A percentile compares a stretch with the other conserved stretches of the same genome.
Evolutionary conservation across 2,329 filamentous ascomycete genomes (phyloP).

Genomic region (Hymenoscyphus infarciens): DNA sequence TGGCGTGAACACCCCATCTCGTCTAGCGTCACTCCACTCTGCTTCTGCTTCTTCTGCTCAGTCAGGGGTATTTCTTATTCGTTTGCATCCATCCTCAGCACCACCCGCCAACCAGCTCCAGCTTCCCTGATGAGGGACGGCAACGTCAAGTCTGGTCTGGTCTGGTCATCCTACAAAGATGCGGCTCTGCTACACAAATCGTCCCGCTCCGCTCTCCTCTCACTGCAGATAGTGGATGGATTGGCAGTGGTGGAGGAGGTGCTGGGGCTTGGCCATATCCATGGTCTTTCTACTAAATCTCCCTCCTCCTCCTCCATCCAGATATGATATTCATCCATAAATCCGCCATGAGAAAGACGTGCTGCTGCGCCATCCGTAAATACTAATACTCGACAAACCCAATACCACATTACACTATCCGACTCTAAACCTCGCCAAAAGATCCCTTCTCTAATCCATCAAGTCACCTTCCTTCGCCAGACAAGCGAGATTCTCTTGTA

Average conservation of each 20-base stretch:
- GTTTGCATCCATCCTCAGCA: not conserved
- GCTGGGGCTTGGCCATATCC: slow-evolving; percentile 9
- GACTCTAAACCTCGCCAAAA: slow-evolving; percentile 11
- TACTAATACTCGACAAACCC: not conserved
- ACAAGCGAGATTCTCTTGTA: slow-evolving; percentile 11
- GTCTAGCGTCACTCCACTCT: not conserved
- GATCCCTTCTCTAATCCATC: slow-evolving; percentile 8
- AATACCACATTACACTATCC: not conserved
- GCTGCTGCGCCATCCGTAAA: not conserved
- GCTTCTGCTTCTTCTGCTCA: no score
- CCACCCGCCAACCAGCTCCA: not conserved
- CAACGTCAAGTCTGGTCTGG: no score
- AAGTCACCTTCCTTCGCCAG: not conserved
- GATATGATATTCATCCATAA: not conserved
- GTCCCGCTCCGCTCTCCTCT: not conserved
- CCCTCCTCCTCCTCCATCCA: slow-evolving; percentile 6
- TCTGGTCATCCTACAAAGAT: not conserved
- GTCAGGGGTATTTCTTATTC: not conserved
- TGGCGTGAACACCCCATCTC: not conserved
- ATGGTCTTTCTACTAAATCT: slow-evolving; percentile 15
- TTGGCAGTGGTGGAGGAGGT: slow-evolving; percentile 13
- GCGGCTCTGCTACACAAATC: slow-evolving; percentile 8
- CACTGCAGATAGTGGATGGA: not conserved
- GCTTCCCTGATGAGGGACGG: no score
- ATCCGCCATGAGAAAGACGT: not conserved